These are phyloP conservation scores for Coemansia sp. DNA, from an alignment of 192 early-diverging fungal genomes.

Conservation along the genomic window DNA sequence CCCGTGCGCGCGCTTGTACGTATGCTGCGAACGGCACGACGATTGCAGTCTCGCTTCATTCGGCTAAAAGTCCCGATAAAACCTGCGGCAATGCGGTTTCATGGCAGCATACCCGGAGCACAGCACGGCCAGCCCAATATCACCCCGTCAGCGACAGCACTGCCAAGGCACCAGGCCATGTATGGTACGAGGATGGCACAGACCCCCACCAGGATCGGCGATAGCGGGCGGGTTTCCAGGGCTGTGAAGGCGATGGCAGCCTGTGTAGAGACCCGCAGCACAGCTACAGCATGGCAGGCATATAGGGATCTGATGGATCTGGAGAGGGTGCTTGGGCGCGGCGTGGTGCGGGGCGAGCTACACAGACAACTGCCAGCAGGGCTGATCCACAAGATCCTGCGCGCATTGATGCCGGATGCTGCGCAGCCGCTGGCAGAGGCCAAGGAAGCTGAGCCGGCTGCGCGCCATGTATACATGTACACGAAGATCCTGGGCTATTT, in stretches of 20 bases:
- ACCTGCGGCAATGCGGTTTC: too few relatives aligned
- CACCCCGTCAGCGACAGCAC: too few relatives aligned
- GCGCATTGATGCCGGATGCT: constrained; percentile 13
- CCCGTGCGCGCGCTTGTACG: too few relatives aligned
- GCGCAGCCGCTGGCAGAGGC: background rate
- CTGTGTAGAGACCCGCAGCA: background rate
- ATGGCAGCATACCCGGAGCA: too few relatives aligned
- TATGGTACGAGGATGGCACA: too few relatives aligned
- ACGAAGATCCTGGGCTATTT: constrained; percentile 38
- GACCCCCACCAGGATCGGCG: background rate
- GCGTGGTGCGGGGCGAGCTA: constrained; percentile 9
- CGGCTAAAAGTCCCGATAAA: too few relatives aligned
- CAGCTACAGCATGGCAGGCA: constrained; percentile 31
- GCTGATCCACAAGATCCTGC: constrained; percentile 7
- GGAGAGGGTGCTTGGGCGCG: constrained; percentile 11
- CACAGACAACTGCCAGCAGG: constrained; percentile 7
- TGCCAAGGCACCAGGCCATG: too few relatives aligned
- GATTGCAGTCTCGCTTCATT: too few relatives aligned
- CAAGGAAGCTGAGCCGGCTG: constrained; percentile 6
- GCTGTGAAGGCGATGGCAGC: constrained; percentile 13
- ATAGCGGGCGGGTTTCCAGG: constrained; percentile 8
- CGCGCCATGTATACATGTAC: constrained; percentile 19
- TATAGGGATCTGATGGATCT: constrained; percentile 22
- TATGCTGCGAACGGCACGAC: too few relatives aligned
- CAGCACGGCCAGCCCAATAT: too few relatives aligned